A percentile compares a stretch with the other conserved stretches of the same genome.
phyloP scores from a whole-genome alignment of 2,329 filamentous ascomycete genomes.

The Monosporascus ibericus region DNA sequence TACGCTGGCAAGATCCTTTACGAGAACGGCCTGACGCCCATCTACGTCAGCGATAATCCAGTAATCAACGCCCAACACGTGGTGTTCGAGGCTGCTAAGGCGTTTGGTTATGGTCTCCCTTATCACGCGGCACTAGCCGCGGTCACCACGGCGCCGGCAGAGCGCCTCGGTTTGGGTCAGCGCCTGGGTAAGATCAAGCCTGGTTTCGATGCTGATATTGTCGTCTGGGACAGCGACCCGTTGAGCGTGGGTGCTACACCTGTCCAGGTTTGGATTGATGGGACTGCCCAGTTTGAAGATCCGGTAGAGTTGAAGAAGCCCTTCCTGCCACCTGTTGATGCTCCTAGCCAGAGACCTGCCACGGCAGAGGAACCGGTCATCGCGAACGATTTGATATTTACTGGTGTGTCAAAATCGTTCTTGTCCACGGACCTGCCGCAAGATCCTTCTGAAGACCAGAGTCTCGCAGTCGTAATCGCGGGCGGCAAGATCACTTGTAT shows the following conservation, averaged over 20 bases:
- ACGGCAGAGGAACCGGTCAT: slow-evolving; percentile 35
- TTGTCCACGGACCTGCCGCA: slow-evolving; percentile 32
- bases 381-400: slow-evolving; percentile 43
- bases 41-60: slow-evolving; percentile 67
- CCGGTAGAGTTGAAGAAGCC: slow-evolving; percentile 51
- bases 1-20: slow-evolving; percentile 61
- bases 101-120: slow-evolving; percentile 52
- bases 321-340: slow-evolving; percentile 29
- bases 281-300: slow-evolving; percentile 49
- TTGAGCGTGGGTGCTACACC: slow-evolving; percentile 54
- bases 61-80: slow-evolving; percentile 66
- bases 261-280: slow-evolving; percentile 59
- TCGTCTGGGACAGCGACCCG: slow-evolving; percentile 58
- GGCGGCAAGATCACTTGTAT: slow-evolving; percentile 51
- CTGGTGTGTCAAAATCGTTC: slow-evolving; percentile 46
- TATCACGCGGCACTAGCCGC: slow-evolving; percentile 54
- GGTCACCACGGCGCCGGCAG: slow-evolving; percentile 54
- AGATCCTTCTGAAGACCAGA: slow-evolving; percentile 12
- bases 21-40: slow-evolving; percentile 57
- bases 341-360: slow-evolving; percentile 33
- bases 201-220: slow-evolving; percentile 56
- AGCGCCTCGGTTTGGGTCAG: slow-evolving; percentile 50
- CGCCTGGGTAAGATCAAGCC: slow-evolving; percentile 56
- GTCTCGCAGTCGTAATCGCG: slow-evolving; percentile 44
- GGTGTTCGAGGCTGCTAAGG: slow-evolving; percentile 58